Evolutionary conservation across 768 basidiomycete species (phyloP).

Genomic region (Boletus fagicola): DNA sequence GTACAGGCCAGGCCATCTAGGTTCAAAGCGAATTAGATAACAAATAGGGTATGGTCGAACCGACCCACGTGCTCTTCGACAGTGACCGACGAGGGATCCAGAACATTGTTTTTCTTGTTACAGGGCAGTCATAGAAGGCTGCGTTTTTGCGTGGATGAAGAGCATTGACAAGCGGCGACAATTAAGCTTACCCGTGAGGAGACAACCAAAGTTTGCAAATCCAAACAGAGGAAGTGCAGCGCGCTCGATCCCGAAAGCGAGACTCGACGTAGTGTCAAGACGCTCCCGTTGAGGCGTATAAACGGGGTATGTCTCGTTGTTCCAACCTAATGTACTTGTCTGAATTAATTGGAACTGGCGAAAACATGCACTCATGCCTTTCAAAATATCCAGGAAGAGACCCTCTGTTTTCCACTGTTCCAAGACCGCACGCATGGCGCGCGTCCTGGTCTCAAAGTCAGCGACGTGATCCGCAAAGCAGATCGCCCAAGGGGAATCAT

Average conservation of each 20-base stretch:
- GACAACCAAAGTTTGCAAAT: conserved; percentile 43
- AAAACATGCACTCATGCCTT: conserved; percentile 9
- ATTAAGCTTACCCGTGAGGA: conserved; percentile 37
- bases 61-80: conserved; percentile 40
- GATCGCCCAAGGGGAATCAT: conserved; percentile 20
- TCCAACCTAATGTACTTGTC: conserved; percentile 19
- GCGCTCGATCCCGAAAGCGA: conserved; percentile 42
- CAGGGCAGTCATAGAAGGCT: conserved; percentile 38
- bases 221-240: conserved; percentile 46
- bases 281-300: conserved; percentile 19
- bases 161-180: neutral
- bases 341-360: neutral
- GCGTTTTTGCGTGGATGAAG: neutral
- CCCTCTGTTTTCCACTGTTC: conserved; percentile 18
- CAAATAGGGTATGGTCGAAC: neutral
- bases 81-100: conserved; percentile 44
- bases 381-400: conserved; percentile 22
- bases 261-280: neutral
- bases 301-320: conserved; percentile 26
- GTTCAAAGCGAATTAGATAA: neutral
- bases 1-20: conserved; percentile 34
- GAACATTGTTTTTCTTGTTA: conserved; percentile 29
- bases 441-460: conserved; percentile 15
- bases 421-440: conserved; percentile 10
- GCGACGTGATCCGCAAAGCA: conserved; percentile 20